Percentiles rank a stretch among this genome's conserved stretches.
Evolutionary conservation across 306 rosid species (phyloP).

Genomic region (Citrullus mucosospermus): DNA sequence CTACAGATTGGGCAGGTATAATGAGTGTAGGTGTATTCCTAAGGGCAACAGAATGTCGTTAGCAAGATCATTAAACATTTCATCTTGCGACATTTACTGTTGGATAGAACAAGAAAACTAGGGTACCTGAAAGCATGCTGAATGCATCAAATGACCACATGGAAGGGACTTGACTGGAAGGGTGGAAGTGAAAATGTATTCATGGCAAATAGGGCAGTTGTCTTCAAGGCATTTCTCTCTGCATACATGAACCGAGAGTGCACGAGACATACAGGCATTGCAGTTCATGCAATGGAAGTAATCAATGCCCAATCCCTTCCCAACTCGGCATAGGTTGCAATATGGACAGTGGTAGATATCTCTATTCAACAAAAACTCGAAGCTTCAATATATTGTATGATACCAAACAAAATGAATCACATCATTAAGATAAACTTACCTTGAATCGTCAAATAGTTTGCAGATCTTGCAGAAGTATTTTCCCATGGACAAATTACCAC

Average conservation of each 20-base stretch:
- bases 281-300: slow-evolving; percentile 95
- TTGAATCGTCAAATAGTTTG: slow-evolving; percentile 73
- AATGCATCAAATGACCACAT: slow-evolving; percentile 94
- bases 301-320: slow-evolving; percentile 89
- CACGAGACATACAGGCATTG: slow-evolving; percentile 86
- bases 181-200: slow-evolving; percentile 71
- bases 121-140: slow-evolving; percentile 74
- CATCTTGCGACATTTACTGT: neutral
- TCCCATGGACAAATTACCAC: slow-evolving; percentile 66
- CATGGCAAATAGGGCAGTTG: slow-evolving; percentile 93
- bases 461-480: slow-evolving; percentile 81
- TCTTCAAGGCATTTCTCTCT: slow-evolving; percentile 78
- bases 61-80: slow-evolving; percentile 6
- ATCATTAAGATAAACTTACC: slow-evolving; percentile 22
- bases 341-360: slow-evolving; percentile 92
- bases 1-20: slow-evolving; percentile 90
- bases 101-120: neutral
- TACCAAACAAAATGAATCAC: slow-evolving; percentile 1
- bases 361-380: slow-evolving; percentile 40
- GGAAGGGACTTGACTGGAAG: slow-evolving; percentile 73
- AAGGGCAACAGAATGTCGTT: slow-evolving; percentile 14
- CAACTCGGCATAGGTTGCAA: slow-evolving; percentile 89
- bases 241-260: slow-evolving; percentile 57
- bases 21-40: slow-evolving; percentile 64
- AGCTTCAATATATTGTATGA: neutral